phyloP scores from a whole-genome alignment of 139 green algal genomes.

The Pleodorina starrii region DNA sequence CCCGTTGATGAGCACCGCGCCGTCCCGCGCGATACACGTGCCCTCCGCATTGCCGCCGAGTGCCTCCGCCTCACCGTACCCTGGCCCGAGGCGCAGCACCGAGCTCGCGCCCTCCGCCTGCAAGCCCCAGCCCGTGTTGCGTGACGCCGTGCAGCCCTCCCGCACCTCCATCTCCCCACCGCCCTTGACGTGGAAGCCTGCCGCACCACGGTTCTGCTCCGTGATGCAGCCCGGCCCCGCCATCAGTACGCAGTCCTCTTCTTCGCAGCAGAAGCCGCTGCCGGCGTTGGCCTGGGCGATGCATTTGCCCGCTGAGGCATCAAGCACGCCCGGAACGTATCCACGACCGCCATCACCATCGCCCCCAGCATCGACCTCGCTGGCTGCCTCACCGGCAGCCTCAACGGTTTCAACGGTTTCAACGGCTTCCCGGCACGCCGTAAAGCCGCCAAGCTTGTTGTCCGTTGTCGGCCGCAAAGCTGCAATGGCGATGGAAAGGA shows the following conservation, averaged over 20 bases:
- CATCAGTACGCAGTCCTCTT: not conserved
- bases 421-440: not conserved
- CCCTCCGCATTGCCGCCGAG: not conserved
- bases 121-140: not conserved
- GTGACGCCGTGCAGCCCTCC: not conserved
- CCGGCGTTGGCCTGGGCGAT: not conserved
- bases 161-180: not conserved
- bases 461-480: too few relatives aligned
- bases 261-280: not conserved
- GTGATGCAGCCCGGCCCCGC: not conserved
- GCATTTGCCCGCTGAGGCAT: not conserved
- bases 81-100: not conserved
- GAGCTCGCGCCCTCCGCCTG: not conserved
- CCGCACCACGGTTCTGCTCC: not conserved
- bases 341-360: not conserved
- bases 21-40: too few relatives aligned
- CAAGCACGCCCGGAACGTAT: not conserved
- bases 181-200: not conserved
- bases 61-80: slow-evolving; percentile 6
- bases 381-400: too few relatives aligned
- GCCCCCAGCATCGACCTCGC: too few relatives aligned
- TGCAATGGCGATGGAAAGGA: too few relatives aligned
- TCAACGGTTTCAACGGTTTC: too few relatives aligned
- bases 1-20: too few relatives aligned
- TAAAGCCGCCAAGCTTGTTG: not conserved